Evolutionary conservation across 495 filamentous ascomycete species (phyloP).

Genomic region (Penicillium cinerascens): DNA sequence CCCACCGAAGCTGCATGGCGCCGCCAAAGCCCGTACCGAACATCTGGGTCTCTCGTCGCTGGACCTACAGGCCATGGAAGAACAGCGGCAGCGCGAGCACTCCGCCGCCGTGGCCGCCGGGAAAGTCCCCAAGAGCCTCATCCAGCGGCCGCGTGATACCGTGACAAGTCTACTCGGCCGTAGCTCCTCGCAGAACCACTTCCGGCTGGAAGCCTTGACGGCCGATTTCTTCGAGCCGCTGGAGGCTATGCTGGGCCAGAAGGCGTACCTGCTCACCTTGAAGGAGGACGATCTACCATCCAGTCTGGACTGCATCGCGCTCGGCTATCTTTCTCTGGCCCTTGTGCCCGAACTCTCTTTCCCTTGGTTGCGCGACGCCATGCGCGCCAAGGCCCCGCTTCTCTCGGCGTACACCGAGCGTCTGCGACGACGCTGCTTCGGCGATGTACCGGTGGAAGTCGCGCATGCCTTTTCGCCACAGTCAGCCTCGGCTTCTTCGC

Average conservation of each 20-base stretch:
- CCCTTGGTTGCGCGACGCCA: constrained; percentile 63
- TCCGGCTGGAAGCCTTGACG: constrained; percentile 67
- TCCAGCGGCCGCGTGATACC: constrained; percentile 38
- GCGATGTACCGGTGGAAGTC: constrained; percentile 23
- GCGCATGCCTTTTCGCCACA: constrained; percentile 25
- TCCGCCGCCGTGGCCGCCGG: constrained; percentile 40
- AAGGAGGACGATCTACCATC: constrained; percentile 39
- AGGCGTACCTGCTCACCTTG: constrained; percentile 49
- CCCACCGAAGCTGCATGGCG: constrained; percentile 60
- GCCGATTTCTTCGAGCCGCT: constrained; percentile 67
- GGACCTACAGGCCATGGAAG: constrained; percentile 54
- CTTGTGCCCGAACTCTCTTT: constrained; percentile 66
- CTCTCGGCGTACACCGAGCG: constrained; percentile 54
- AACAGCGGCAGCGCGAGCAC: constrained; percentile 43
- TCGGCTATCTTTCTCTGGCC: constrained; percentile 75
- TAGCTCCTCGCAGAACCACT: constrained; percentile 45
- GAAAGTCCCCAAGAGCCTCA: constrained; percentile 42
- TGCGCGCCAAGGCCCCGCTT: constrained; percentile 53
- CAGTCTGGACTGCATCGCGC: constrained; percentile 72
- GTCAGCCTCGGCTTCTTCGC: constrained; percentile 11
- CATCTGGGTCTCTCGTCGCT: constrained; percentile 68
- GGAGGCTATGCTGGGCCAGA: constrained; percentile 56
- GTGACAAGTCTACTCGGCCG: constrained; percentile 39
- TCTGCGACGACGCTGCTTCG: constrained; percentile 41
- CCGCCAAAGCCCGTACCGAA: constrained; percentile 66